phyloP scores from a whole-genome alignment of 805 yeast species.

The Kregervanrija pseudodelftensis region DNA sequence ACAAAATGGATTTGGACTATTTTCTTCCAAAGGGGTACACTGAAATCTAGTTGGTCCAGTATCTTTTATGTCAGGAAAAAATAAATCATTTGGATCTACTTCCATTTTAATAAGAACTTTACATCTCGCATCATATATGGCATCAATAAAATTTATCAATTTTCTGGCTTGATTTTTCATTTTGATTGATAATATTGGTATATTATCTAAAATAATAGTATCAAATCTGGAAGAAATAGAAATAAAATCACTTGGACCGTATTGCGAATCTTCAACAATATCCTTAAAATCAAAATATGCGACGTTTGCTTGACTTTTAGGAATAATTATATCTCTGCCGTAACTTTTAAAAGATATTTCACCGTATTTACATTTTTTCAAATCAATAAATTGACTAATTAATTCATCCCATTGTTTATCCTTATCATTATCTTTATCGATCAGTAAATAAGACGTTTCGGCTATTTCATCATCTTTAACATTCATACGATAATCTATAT shows the following conservation, averaged over 20 bases:
- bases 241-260: slow-evolving; percentile 64
- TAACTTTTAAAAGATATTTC: slow-evolving; percentile 40
- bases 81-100: slow-evolving; percentile 42
- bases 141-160: slow-evolving; percentile 60
- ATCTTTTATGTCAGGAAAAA: slow-evolving; percentile 48
- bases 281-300: slow-evolving; percentile 41
- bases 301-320: slow-evolving; percentile 34
- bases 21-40: slow-evolving; percentile 12
- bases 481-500: slow-evolving; percentile 46
- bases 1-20: slow-evolving; percentile 6
- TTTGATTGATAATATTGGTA: slow-evolving; percentile 49
- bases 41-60: slow-evolving; percentile 6
- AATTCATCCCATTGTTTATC: slow-evolving; percentile 33
- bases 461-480: slow-evolving; percentile 14
- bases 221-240: slow-evolving; percentile 55
- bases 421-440: slow-evolving; percentile 19
- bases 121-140: slow-evolving; percentile 61
- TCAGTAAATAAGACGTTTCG: slow-evolving; percentile 27
- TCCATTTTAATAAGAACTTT: slow-evolving; percentile 48
- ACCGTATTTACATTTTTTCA: slow-evolving; percentile 2
- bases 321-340: slow-evolving; percentile 44
- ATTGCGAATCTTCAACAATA: slow-evolving; percentile 44
- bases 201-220: slow-evolving; percentile 50
- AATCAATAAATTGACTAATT: slow-evolving; percentile 16
- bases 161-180: slow-evolving; percentile 64